Evolutionary conservation across 2,329 filamentous ascomycete species (phyloP), one percentile per base, ranked within the genome.

Genomic region (Metarhizium brunneum): DNA sequence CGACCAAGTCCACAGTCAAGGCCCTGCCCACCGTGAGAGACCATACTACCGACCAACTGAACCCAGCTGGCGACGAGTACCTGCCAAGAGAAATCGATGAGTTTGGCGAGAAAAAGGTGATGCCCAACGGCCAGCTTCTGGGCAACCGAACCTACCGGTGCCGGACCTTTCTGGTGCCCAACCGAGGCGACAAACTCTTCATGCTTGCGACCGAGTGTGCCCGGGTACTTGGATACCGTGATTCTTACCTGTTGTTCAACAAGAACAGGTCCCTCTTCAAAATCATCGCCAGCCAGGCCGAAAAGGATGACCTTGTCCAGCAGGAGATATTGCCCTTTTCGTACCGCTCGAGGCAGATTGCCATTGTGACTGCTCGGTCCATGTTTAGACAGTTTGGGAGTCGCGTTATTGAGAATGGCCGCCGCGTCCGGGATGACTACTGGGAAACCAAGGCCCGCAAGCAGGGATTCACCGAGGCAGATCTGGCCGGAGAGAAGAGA

Each of bases 351-450:
- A 85, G 94, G 52, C 94, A 99, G 72, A 99, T 99, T 63, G 94
- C 94, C 53, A 96, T 99, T 59, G 94, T 99, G 47, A 97, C 94
- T 1, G 94, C 94, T 35, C 85, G 90, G 61, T 97, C 92, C 63
- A 99, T 99, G 94, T 99, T 97, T 72, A 86, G 94, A 47, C 94
- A 99, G 70, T 99, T 99, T 70, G 94, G 94, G 51, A 96, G 92
- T 70, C 83, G 94, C 60, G 87, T 99, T 53, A 94, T 99, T 60
- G 84, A 88, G 40, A 89, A 92, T 65, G 94, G 94, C 38, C 83
- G 92, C 59, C 81, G 94, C 56, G 94, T 99, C 47, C 86, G 94
- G 52, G 94, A 99, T 72, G 94, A 99, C 69, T 99, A 99, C 72
- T 99, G 94, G 94, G 94, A 97, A 71, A 89, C 87, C 66, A 97